These are phyloP conservation scores for Botrytis deweyae DNA, from an alignment of 2,329 filamentous ascomycete species.

Conservation along the genomic window DNA sequence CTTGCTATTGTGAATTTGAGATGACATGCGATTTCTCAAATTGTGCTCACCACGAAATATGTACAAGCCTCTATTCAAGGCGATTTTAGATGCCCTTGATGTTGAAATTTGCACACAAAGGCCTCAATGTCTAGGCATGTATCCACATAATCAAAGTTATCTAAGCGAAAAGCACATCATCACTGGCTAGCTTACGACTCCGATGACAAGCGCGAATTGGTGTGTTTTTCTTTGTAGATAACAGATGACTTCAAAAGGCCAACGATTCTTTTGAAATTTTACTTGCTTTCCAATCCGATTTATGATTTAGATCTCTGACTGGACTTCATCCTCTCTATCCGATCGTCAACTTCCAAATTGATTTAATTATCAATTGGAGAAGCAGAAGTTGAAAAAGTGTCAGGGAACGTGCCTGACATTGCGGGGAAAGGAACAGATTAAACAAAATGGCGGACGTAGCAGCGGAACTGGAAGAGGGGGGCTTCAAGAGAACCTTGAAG, in stretches of 20 bases:
- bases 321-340: not conserved
- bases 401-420: not conserved
- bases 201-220: constrained; percentile 17
- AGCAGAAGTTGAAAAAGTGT: not conserved
- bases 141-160: not conserved
- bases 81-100: not conserved
- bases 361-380: not conserved
- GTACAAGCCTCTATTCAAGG: not conserved
- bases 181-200: constrained; percentile 8
- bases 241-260: constrained; percentile 2
- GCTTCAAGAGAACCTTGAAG: constrained; percentile 53
- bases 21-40: not conserved
- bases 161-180: constrained; percentile 21
- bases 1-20: not conserved
- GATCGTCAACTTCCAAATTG: not conserved
- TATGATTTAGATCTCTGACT: not conserved
- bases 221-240: constrained; percentile 14
- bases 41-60: not conserved
- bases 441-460: constrained; percentile 37
- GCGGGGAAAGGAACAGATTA: constrained; percentile 15
- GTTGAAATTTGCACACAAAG: not conserved
- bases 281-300: not conserved
- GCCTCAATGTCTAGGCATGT: constrained; percentile 5
- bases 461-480: constrained; percentile 37
- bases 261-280: not conserved